phyloP scores from a whole-genome alignment of 371 early-diverging fungal species.

The Rhizopus arrhizus region DNA sequence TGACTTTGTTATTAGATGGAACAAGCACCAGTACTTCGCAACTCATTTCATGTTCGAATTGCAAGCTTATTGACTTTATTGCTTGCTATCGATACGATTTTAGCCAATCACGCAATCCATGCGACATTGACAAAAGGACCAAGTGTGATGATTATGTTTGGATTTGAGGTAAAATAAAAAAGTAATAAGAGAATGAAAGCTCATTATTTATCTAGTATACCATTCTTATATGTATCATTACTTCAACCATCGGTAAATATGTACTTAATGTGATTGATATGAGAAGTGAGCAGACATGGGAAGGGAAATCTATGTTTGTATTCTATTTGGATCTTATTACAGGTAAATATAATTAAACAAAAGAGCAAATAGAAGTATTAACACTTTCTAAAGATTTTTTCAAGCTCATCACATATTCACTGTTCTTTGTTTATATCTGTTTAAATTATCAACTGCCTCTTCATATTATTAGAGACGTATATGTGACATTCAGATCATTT shows the following conservation, averaged over 20 bases:
- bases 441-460: constrained; percentile 84
- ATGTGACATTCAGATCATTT: constrained; percentile 90
- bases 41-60: constrained; percentile 72
- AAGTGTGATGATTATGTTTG: constrained; percentile 94
- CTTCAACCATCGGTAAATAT: constrained; percentile 81
- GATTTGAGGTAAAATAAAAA: constrained; percentile 77
- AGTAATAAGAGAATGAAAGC: neutral
- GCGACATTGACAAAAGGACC: constrained; percentile 68
- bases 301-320: constrained; percentile 87
- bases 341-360: constrained; percentile 49
- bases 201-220: constrained; percentile 68
- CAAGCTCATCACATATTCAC: constrained; percentile 82
- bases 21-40: constrained; percentile 69
- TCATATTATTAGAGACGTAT: constrained; percentile 94
- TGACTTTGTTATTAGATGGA: constrained; percentile 69
- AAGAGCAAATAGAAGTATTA: neutral
- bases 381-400: constrained; percentile 68
- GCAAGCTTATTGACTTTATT: constrained; percentile 67
- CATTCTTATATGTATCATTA: constrained; percentile 73
- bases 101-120: constrained; percentile 71
- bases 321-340: constrained; percentile 84
- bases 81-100: constrained; percentile 63
- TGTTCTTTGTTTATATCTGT: constrained; percentile 86
- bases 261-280: constrained; percentile 84
- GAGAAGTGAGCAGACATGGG: constrained; percentile 87